Percentiles rank a stretch among this genome's conserved stretches.
Conservation (phyloP, 75 land plant species). For the Pinus tabuliformis region DNA sequence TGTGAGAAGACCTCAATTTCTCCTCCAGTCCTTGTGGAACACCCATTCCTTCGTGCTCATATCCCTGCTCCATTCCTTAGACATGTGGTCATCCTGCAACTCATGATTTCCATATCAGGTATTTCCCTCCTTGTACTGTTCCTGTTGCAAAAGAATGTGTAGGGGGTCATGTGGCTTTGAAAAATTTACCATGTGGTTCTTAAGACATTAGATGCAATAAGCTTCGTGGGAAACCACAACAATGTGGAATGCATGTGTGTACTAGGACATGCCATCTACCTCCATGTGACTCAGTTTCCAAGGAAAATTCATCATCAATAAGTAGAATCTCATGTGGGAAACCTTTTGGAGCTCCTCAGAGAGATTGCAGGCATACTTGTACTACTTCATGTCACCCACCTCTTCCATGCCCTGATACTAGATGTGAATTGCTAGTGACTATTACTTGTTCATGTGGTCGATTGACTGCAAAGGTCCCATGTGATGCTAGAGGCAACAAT, state of each 20-base stretch:
- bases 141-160: constrained; percentile 87
- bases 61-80: constrained; percentile 75
- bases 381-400: too few species aligned
- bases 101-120: constrained; percentile 92
- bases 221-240: constrained; percentile 85
- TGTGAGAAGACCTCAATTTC: constrained; percentile 94
- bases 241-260: constrained; percentile 97
- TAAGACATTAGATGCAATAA: constrained; percentile 89
- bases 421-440: too few species aligned
- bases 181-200: constrained; percentile 96
- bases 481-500: too few species aligned
- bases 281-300: constrained; percentile 60
- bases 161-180: constrained; percentile 82
- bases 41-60: constrained; percentile 77
- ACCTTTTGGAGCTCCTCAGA: constrained; percentile 89
- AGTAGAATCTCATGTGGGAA: constrained; percentile 23
- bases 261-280: constrained; percentile 76
- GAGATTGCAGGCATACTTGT: too few species aligned
- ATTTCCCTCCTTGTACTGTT: constrained; percentile 92
- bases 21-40: constrained; percentile 99
- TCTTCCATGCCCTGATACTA: too few species aligned
- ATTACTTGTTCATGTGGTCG: too few species aligned
- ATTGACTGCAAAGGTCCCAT: too few species aligned
- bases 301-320: constrained; percentile 13
- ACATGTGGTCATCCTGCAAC: constrained; percentile 87